phyloP scores from a whole-genome alignment of 352 stramenopile genomes.

The Globisporangium nunn region DNA sequence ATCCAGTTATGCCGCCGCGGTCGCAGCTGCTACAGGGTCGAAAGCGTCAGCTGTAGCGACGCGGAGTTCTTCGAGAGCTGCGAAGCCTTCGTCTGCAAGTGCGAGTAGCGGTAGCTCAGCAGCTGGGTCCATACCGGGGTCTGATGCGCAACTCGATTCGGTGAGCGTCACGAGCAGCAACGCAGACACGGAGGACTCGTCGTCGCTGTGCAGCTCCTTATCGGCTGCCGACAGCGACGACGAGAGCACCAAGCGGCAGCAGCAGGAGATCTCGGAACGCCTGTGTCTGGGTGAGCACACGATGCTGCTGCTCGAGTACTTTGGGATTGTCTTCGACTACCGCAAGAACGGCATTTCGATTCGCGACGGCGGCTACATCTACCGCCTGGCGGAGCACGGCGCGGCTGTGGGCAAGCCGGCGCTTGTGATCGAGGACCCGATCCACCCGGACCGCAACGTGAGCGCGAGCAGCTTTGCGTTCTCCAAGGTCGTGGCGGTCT shows the following conservation, averaged over 20 bases:
- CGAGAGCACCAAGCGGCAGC: slow-evolving; percentile 16
- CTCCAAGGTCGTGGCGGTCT: slow-evolving; percentile 74
- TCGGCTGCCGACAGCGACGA: slow-evolving; percentile 53
- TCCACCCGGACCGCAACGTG: slow-evolving; percentile 82
- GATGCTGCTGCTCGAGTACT: slow-evolving; percentile 80
- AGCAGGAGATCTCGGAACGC: slow-evolving; percentile 5
- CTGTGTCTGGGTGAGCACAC: slow-evolving; percentile 63
- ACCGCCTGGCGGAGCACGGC: slow-evolving; percentile 55
- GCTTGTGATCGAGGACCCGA: slow-evolving; percentile 87
- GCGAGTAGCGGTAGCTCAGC: slow-evolving; percentile 2
- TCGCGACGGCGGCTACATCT: slow-evolving; percentile 82
- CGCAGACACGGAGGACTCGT: slow-evolving; percentile 76
- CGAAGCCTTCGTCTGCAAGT: slow-evolving; percentile 4
- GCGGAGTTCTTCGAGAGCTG: not conserved
- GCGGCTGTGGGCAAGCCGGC: slow-evolving; percentile 49
- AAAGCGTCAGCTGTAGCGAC: slow-evolving; percentile 4
- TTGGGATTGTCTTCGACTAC: slow-evolving; percentile 83
- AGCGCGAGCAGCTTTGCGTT: slow-evolving; percentile 85
- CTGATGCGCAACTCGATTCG: slow-evolving; percentile 28
- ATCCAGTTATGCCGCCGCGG: slow-evolving; percentile 61
- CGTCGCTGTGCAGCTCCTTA: slow-evolving; percentile 36
- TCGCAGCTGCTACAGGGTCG: slow-evolving; percentile 27
- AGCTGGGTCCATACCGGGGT: not conserved
- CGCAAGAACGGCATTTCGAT: slow-evolving; percentile 78
- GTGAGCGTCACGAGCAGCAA: slow-evolving; percentile 74